Evolutionary conservation across 495 filamentous ascomycete genomes (phyloP), one percentile per base, ranked within the genome.

Genomic region (Podospora tetraspora): DNA sequence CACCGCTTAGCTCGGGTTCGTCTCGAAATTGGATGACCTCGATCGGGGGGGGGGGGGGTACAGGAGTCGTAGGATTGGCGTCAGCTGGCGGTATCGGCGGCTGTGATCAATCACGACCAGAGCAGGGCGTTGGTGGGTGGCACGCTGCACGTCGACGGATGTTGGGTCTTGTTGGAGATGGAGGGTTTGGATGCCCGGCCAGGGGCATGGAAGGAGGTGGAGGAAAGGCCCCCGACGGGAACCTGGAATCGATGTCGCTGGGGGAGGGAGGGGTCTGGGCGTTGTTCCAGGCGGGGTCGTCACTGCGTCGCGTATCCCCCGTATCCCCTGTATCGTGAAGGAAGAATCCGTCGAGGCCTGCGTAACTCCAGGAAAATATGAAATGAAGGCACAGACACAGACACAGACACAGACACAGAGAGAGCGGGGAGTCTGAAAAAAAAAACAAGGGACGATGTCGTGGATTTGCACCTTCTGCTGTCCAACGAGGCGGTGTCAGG

Each of bases 1-100:
- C 25, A 21, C 27, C 63, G 63, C 63, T 59, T 65, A 34, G 63
- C 63, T 34, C 63, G 63, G 63, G 7, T 32, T 19, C 16, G 16
- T n/a, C 6, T n/a, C 6, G 6, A 43, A n/a, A 52, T 52, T 43
- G 34, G 34, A 43, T 16, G 13, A 43, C n/a, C n/a, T n/a, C n/a
- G 34, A 13, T 43, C 34, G 13, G 12, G 19, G 43, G 1, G 19
- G 19, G 7, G 7, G 43, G 19, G 43, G 9, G 11, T 16, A 2
- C 9, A 52, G 34, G 34, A 16, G 13, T n/a, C 43, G 16, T 2
- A n/a, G 19, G 1, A 52, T 52, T 43, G 34, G 34, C 13, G 4
- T 19, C 34, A 30, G 43, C 7, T 2, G 43, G 43, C 43, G 43
- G 16, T 52, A 52, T 52, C 43, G 5, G 43, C 43, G 16, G 43